Conservation (phyloP, 768 basidiomycete genomes). For the Lentinula detonsa region DNA sequence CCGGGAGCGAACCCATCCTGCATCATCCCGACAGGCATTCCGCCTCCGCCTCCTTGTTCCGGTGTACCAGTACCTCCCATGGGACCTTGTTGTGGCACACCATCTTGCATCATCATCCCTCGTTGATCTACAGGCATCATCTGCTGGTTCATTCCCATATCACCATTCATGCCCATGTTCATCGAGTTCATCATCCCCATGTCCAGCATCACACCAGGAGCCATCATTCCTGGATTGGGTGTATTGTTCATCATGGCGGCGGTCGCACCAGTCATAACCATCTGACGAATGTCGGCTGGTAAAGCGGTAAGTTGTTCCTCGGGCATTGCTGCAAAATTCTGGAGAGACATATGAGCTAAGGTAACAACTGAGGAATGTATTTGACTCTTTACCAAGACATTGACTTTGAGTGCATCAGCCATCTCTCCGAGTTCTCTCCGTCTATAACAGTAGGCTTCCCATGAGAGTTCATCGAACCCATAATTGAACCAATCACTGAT, state of each 20-base stretch:
- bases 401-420: slow-evolving; percentile 73
- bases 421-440: slow-evolving; percentile 77
- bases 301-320: slow-evolving; percentile 76
- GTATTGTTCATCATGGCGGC: slow-evolving; percentile 66
- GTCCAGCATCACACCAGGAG: slow-evolving; percentile 72
- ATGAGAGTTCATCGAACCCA: slow-evolving; percentile 95
- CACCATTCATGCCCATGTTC: slow-evolving; percentile 61
- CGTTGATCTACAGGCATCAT: slow-evolving; percentile 41
- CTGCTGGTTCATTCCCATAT: slow-evolving; percentile 55
- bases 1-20: slow-evolving; percentile 38
- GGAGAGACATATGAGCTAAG: not conserved
- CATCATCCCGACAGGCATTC: slow-evolving; percentile 34
- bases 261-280: slow-evolving; percentile 81
- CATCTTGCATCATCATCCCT: slow-evolving; percentile 33
- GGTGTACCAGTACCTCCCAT: slow-evolving; percentile 27
- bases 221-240: slow-evolving; percentile 51
- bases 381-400: slow-evolving; percentile 61
- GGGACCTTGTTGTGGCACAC: slow-evolving; percentile 7
- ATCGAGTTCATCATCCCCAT: slow-evolving; percentile 67
- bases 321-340: slow-evolving; percentile 80
- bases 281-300: slow-evolving; percentile 76
- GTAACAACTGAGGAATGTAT: not conserved
- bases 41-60: slow-evolving; percentile 30
- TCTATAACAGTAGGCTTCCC: slow-evolving; percentile 89
- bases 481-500: slow-evolving; percentile 99